phyloP scores from a whole-genome alignment of 2,329 filamentous ascomycete species.

The Nannizzia gypsea region DNA sequence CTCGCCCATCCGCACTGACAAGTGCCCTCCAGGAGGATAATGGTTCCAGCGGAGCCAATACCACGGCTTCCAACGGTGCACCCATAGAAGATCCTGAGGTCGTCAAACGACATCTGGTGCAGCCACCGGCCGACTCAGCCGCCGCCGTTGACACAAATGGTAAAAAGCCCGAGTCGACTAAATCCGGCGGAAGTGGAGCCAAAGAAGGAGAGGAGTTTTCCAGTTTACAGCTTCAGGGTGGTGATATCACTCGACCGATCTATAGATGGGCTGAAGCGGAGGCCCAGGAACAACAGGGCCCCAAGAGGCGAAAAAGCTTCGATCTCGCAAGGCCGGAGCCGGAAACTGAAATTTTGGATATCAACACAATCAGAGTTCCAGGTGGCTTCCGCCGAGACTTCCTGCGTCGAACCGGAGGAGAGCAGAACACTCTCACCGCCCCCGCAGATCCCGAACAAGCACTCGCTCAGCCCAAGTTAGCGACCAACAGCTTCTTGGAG shows the following conservation, averaged over 20 bases:
- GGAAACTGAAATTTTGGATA: constrained; percentile 69
- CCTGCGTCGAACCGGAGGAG: constrained; percentile 61
- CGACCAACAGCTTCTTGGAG: constrained; percentile 90
- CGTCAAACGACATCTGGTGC: constrained; percentile 75
- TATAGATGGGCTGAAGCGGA: constrained; percentile 87
- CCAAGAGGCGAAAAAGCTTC: constrained; percentile 77
- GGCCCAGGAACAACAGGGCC: constrained; percentile 51
- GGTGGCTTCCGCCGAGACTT: constrained; percentile 90
- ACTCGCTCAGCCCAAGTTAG: constrained; percentile 47
- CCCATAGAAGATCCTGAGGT: constrained; percentile 84
- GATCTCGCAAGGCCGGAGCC: constrained; percentile 63
- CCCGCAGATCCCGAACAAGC: constrained; percentile 27
- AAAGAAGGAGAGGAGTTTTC: constrained; percentile 67
- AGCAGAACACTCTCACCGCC: constrained; percentile 32
- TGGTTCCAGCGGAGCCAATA: constrained; percentile 33
- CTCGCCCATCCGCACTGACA: constrained; percentile 72
- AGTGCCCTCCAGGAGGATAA: constrained; percentile 58
- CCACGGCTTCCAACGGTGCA: constrained; percentile 34
- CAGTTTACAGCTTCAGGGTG: constrained; percentile 81
- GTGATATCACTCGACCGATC: constrained; percentile 86
- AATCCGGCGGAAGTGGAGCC: constrained; percentile 20
- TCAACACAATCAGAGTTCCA: constrained; percentile 81
- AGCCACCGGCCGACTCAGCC: constrained; percentile 37
- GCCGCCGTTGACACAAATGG: not conserved
- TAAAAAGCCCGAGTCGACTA: constrained; percentile 26